Conservation (phyloP, 495 filamentous ascomycete genomes). For the Talaromyces borbonicus region DNA sequence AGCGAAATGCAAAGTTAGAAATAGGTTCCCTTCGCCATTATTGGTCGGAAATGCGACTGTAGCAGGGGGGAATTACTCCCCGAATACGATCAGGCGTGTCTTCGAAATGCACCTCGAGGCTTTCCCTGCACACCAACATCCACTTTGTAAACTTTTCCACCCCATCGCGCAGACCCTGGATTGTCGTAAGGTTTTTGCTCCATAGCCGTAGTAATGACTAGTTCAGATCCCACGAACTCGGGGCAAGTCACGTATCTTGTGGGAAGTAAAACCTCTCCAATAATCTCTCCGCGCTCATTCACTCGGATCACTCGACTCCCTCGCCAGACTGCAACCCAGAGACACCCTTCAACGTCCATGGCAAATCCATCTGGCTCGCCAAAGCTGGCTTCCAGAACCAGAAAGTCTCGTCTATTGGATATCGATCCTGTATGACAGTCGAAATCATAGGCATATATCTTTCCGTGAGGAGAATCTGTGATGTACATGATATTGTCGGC, state of each 20-base stretch:
- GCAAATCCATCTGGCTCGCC: conserved; percentile 63
- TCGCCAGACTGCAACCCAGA: conserved; percentile 74
- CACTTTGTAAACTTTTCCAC: conserved; percentile 57
- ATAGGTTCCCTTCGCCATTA: no score
- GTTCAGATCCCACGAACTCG: conserved; percentile 60
- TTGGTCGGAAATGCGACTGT: no score
- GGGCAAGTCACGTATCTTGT: conserved; percentile 64
- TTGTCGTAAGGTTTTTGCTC: conserved; percentile 43
- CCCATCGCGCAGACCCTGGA: conserved; percentile 48
- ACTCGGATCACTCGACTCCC: conserved; percentile 59
- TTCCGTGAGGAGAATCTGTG: conserved; percentile 61
- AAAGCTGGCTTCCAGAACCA: conserved; percentile 29
- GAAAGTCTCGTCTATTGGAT: conserved; percentile 51
- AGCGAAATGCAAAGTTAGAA: no score
- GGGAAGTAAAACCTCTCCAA: conserved; percentile 56
- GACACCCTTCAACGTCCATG: conserved; percentile 59
- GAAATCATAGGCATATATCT: conserved; percentile 70
- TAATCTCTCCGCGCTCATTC: conserved; percentile 49
- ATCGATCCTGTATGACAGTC: conserved; percentile 50
- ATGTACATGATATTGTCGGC: conserved; percentile 74
- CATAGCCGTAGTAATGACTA: conserved; percentile 66
- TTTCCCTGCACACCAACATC: conserved; percentile 56
- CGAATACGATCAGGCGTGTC: neutral
- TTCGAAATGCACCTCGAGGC: conserved; percentile 43
- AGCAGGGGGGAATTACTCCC: no score